Evolutionary conservation across 139 green algal genomes (phyloP).

Genomic region (Chlamydomonas sphaeroides): DNA sequence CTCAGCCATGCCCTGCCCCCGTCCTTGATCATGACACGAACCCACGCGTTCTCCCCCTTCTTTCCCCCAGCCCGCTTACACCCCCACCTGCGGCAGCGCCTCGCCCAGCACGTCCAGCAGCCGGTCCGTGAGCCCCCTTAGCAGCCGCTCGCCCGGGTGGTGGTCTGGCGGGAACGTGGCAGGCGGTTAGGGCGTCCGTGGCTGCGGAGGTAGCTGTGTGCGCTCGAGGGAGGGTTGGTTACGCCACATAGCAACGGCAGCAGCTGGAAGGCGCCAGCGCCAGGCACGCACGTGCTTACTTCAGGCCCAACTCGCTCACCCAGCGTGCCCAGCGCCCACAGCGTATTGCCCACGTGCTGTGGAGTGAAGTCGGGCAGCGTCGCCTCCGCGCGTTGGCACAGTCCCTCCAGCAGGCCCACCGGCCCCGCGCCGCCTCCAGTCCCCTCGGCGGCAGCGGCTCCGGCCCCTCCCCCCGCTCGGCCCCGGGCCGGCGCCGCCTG

Average conservation of each 20-base stretch:
- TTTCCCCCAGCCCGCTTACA: no score
- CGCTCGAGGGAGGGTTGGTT: not conserved
- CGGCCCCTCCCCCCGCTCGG: not conserved
- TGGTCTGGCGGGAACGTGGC: not conserved
- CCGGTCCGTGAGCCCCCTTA: not conserved
- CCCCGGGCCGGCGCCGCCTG: no score
- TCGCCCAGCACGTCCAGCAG: slow-evolving; percentile 19
- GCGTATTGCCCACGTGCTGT: slow-evolving; percentile 68
- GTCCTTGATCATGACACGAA: no score
- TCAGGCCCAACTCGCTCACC: slow-evolving; percentile 11
- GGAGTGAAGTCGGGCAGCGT: not conserved
- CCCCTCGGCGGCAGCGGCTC: no score
- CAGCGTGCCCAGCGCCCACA: slow-evolving; percentile 72
- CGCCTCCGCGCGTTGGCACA: not conserved
- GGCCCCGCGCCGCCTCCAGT: not conserved
- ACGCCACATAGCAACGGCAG: no score
- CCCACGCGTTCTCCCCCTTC: no score
- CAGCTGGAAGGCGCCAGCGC: no score
- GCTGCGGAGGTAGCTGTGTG: not conserved
- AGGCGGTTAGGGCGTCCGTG: no score
- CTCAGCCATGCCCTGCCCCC: no score
- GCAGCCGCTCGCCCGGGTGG: slow-evolving; percentile 16
- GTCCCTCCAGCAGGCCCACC: not conserved
- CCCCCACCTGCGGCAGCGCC: slow-evolving; percentile 14
- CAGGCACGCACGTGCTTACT: no score